These are phyloP conservation scores for Austroboletus eburneus DNA, from an alignment of 768 basidiomycete genomes.

Conservation along the genomic window DNA sequence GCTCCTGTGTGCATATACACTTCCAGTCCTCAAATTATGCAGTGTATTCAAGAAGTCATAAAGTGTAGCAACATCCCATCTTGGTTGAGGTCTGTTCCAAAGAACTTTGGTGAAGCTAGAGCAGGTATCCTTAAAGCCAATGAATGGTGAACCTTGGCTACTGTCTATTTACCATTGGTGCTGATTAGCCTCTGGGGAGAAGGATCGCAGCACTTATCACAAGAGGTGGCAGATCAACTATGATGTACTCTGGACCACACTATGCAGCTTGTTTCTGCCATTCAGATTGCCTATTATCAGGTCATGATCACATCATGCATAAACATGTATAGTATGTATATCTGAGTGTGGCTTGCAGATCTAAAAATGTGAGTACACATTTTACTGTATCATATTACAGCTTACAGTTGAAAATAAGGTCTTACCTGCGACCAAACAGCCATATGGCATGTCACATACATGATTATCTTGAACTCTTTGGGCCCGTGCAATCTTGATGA, in stretches of 20 bases:
- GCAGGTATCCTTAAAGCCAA: conserved; percentile 19
- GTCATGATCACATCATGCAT: conserved; percentile 8
- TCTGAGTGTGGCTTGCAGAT: too few relatives aligned
- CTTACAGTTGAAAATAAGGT: conserved; percentile 12
- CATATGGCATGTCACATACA: conserved; percentile 30
- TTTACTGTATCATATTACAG: conserved; percentile 19
- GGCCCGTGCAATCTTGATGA: conserved; percentile 39
- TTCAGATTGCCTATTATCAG: conserved; percentile 14
- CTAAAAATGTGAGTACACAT: too few relatives aligned
- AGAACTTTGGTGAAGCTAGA: conserved; percentile 13
- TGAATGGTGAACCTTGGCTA: conserved; percentile 4
- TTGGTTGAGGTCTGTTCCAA: not conserved
- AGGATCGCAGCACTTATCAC: not conserved
- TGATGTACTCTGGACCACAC: conserved; percentile 20
- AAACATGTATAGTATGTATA: conserved; percentile 12
- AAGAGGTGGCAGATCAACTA: not conserved
- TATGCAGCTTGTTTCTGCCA: conserved; percentile 28
- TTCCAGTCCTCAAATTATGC: not conserved
- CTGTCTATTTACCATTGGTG: not conserved
- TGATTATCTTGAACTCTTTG: conserved; percentile 33
- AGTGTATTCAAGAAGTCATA: conserved; percentile 3
- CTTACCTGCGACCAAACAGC: conserved; percentile 27
- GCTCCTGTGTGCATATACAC: not conserved
- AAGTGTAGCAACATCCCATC: conserved; percentile 1
- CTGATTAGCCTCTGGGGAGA: conserved; percentile 20